Conservation (phyloP, 2,329 filamentous ascomycete species). For the Plectosphaerella sp. region DNA sequence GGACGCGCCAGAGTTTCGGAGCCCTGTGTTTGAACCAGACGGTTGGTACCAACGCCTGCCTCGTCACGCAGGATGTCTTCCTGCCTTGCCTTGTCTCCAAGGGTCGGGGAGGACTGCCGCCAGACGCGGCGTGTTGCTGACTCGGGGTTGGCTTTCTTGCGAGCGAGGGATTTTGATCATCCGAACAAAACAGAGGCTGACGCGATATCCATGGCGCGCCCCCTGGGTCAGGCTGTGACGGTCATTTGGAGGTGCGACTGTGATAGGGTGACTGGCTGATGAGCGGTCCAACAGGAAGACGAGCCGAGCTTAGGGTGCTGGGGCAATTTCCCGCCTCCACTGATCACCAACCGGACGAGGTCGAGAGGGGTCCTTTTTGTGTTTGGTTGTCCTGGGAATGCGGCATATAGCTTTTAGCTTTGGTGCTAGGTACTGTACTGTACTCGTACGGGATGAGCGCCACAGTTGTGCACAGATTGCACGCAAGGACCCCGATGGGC, state of each 20-base stretch:
- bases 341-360: neutral
- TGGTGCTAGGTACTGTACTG: neutral
- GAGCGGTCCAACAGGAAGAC: slow-evolving; percentile 1
- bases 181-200: neutral
- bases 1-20: too few relatives aligned
- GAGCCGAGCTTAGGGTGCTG: neutral
- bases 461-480: too few relatives aligned
- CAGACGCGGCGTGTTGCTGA: neutral
- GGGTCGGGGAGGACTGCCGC: neutral
- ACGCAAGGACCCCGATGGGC: too few relatives aligned
- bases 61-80: too few relatives aligned
- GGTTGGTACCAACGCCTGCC: too few relatives aligned
- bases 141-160: neutral
- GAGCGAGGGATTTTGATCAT: neutral
- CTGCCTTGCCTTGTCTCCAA: neutral
- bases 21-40: too few relatives aligned
- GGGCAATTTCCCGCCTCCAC: slow-evolving; percentile 1
- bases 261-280: neutral
- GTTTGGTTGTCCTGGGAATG: neutral
- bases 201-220: neutral
- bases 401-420: neutral
- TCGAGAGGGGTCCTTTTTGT: too few relatives aligned
- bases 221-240: neutral
- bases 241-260: neutral
- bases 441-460: neutral